phyloP scores from a whole-genome alignment of 192 early-diverging fungal genomes.

The Phlyctochytrium bullatum region DNA sequence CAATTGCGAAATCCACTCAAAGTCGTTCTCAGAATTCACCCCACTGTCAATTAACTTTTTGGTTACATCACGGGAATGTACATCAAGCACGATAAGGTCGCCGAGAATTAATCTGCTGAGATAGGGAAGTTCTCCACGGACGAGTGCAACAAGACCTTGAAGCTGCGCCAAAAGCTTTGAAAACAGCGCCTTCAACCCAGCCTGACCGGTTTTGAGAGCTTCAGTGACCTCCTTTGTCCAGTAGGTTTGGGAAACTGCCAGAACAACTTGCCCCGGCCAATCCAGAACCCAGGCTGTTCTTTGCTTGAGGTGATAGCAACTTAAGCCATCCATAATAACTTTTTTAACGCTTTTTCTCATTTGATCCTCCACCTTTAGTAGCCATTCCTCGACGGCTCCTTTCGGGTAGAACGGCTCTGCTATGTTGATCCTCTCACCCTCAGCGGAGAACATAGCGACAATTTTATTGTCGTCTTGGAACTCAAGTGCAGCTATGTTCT shows the following conservation, averaged over 20 bases:
- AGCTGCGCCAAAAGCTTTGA: slow-evolving; percentile 43
- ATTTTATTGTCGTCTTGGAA: slow-evolving; percentile 49
- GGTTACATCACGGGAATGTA: slow-evolving; percentile 59
- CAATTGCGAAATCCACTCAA: slow-evolving; percentile 64
- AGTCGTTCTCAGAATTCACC: slow-evolving; percentile 55
- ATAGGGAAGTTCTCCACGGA: slow-evolving; percentile 56
- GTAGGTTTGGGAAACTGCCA: slow-evolving; percentile 52
- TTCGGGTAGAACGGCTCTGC: slow-evolving; percentile 59
- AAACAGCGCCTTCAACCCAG: slow-evolving; percentile 39
- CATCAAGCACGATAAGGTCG: slow-evolving; percentile 64
- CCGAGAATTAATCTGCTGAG: slow-evolving; percentile 50
- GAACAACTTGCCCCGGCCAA: slow-evolving; percentile 58
- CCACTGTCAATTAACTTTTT: slow-evolving; percentile 52
- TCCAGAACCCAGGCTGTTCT: slow-evolving; percentile 55
- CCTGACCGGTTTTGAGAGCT: slow-evolving; percentile 44
- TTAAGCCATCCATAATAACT: slow-evolving; percentile 52
- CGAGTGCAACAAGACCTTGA: slow-evolving; percentile 54
- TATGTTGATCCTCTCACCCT: slow-evolving; percentile 54
- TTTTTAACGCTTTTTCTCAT: slow-evolving; percentile 58
- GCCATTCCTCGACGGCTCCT: slow-evolving; percentile 61
- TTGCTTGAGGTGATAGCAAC: slow-evolving; percentile 37
- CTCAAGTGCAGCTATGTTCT: slow-evolving; percentile 56
- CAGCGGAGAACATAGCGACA: slow-evolving; percentile 54
- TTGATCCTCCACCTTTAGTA: slow-evolving; percentile 51
- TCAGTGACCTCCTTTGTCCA: slow-evolving; percentile 62